Conservation (phyloP, 2,329 filamentous ascomycete genomes). For the Microsporum ferrugineum region DNA sequence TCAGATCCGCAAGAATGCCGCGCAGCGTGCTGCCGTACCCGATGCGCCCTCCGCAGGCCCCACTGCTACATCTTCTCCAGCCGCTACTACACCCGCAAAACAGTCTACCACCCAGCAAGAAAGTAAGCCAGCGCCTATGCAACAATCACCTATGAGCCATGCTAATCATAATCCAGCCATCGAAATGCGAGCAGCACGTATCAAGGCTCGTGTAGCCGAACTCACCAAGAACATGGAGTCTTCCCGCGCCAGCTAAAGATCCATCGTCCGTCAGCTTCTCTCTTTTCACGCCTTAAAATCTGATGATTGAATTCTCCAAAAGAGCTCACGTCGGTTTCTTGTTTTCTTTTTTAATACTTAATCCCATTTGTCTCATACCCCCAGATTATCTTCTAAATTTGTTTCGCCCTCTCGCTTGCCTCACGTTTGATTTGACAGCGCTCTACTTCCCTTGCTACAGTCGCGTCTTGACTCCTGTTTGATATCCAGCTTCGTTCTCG, state of each 20-base stretch:
- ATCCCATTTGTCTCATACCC: conserved; percentile 1
- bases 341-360: neutral
- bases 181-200: conserved; percentile 88
- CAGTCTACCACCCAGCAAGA: conserved; percentile 92
- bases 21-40: conserved; percentile 59
- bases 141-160: neutral
- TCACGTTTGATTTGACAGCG: neutral
- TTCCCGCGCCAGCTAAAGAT: conserved; percentile 1
- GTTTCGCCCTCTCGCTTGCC: neutral
- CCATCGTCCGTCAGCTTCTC: neutral
- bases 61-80: conserved; percentile 47
- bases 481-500: no score
- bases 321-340: neutral
- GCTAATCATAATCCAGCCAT: conserved; percentile 50
- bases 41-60: conserved; percentile 51
- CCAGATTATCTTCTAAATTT: neutral
- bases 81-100: conserved; percentile 32
- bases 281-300: neutral
- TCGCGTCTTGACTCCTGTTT: neutral
- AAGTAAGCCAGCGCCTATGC: conserved; percentile 49
- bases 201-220: conserved; percentile 93
- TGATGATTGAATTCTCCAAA: neutral
- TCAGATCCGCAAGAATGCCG: conserved; percentile 88
- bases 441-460: neutral
- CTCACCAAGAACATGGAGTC: conserved; percentile 74